Conservation (phyloP, 2,329 filamentous ascomycete genomes). For the Dryadomyces quercus-mongolicae region DNA sequence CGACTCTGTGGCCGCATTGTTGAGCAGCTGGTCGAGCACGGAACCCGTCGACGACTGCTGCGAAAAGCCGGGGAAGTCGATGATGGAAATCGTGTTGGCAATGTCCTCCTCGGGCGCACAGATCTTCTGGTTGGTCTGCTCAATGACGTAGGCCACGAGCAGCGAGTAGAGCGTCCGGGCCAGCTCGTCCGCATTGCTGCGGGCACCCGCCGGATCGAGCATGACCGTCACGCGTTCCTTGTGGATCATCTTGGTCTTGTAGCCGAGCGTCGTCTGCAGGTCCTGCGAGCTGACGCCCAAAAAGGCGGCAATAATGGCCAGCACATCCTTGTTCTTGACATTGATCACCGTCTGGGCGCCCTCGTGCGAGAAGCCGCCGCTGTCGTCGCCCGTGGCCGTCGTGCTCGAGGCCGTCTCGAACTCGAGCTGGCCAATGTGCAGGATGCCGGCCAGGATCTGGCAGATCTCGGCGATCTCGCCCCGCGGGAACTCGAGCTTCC, state of each 20-base stretch:
- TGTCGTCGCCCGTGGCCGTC: constrained; percentile 71
- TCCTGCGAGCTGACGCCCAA: constrained; percentile 72
- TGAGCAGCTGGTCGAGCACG: constrained; percentile 80
- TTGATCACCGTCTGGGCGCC: constrained; percentile 75
- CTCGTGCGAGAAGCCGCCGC: constrained; percentile 91
- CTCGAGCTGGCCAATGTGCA: constrained; percentile 96
- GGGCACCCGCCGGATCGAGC: constrained; percentile 84
- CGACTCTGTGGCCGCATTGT: constrained; percentile 85
- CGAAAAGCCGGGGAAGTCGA: constrained; percentile 93
- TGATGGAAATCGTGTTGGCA: constrained; percentile 84
- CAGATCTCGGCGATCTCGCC: constrained; percentile 95
- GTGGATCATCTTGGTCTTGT: constrained; percentile 94
- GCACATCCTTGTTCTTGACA: constrained; percentile 86
- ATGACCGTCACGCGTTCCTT: constrained; percentile 97
- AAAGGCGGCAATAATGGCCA: constrained; percentile 85
- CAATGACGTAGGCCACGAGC: constrained; percentile 85
- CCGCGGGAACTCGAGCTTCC: constrained; percentile 87
- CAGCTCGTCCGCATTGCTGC: constrained; percentile 85
- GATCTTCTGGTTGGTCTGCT: constrained; percentile 79
- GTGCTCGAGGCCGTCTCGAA: constrained; percentile 77
- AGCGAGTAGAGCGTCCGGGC: constrained; percentile 89
- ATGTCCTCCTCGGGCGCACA: constrained; percentile 82
- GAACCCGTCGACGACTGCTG: constrained; percentile 76
- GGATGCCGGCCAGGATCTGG: constrained; percentile 81
- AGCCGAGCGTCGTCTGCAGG: constrained; percentile 78